Base-by-base conservation (phyloP, 495 filamentous ascomycete species). In the Aspergillus coremiiformis region DNA sequence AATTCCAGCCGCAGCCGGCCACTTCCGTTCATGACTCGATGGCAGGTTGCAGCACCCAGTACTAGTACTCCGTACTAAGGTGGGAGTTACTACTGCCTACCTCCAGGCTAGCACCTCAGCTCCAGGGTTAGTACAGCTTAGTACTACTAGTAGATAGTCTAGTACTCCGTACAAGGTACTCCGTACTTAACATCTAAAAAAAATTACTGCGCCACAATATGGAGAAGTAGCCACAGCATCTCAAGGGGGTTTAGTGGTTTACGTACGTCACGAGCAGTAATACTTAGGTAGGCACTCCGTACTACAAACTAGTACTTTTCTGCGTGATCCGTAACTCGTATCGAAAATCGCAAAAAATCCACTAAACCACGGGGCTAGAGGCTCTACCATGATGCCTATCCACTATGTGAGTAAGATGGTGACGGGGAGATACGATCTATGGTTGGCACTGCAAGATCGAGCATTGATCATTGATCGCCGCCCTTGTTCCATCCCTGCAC, bases 391-490 rank as follows among this genome's bases (percentile, higher is more conserved):
- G n/a, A 35, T 35, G 27, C 7, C 27, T 9, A n/a, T n/a, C 27
- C 27, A 30, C 8, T 35, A 10, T 35, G 32, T 1, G 32, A 5
- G 32, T 17, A 20, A 41, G 37, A 41, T 17, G 37, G 19, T 21
- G 37, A 41, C n/a, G 37, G 17, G 37, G 37, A 8, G 11, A 21
- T 41, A 7, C 37, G 2, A 41, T 41, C 17, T 41, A 41, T 21
- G 37, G 37, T 20, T 41, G 19, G 15, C 3, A 5, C 39, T 52
- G 52, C 30, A 44, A 39, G 26, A 42, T 52, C 49, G 52, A 41
- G 56, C 26, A 54, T 52, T 46, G 56, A 59, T 59, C 26, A 54
- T 52, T 46, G 56, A 59, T 59, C 56, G 44, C 39, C 56, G 22
- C 42, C 42, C 39, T 54, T 44, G 39, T 51, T 53, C 39, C 41